Base-by-base conservation (phyloP, 2,329 filamentous ascomycete species). In the Colletotrichum eleusines region DNA sequence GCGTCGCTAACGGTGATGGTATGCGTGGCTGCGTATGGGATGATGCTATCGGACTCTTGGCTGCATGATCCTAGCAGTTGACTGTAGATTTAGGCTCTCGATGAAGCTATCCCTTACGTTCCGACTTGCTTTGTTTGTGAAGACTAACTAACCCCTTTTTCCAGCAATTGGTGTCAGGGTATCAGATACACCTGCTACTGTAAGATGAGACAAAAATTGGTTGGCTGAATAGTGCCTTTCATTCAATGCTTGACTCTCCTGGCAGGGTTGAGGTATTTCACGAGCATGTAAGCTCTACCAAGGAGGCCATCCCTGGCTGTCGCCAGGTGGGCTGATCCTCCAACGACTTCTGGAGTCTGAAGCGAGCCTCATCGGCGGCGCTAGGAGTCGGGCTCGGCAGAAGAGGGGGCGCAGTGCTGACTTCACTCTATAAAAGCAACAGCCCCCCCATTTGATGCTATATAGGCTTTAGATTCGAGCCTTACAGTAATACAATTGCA, bases 31-130 rank as follows among this genome's bases (percentile, higher is more conserved):
- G 59, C 18, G 18, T 8, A 18, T 18, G 28, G 26, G 26, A 26
- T 33, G 48, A 62, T 26, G 16, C 9, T 1, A 51, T 38, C 46
- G 16, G 9, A 11, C 44, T 20, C 28, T 35, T 23, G 16, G 18
- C 46, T 33, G 31, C 9, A 26, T 51, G 12, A 33, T n/a, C 2
- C 4, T 20, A 28, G 44, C 5, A n/a, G 33, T 26, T 12, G 14
- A 51, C 23, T 51, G 31, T 14, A 12, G 9, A 18, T 40, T 38
- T 14, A 38, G 23, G 46, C 23, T 51, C 33, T 12, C 26, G 23
- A 28, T 28, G 5, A 14, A 9, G 1, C 31, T 14, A 62, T 62
- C 59, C 59, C 59, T 62, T 62, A 40, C 59, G 59, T 51, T 51
- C 59, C 59, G 42, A 28, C 23, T 8, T 26, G 38, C 46, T n/a